Evolutionary conservation across 2,329 filamentous ascomycete species (phyloP), one percentile per base, ranked within the genome.

Genomic region (Incumbomyces delicatus): DNA sequence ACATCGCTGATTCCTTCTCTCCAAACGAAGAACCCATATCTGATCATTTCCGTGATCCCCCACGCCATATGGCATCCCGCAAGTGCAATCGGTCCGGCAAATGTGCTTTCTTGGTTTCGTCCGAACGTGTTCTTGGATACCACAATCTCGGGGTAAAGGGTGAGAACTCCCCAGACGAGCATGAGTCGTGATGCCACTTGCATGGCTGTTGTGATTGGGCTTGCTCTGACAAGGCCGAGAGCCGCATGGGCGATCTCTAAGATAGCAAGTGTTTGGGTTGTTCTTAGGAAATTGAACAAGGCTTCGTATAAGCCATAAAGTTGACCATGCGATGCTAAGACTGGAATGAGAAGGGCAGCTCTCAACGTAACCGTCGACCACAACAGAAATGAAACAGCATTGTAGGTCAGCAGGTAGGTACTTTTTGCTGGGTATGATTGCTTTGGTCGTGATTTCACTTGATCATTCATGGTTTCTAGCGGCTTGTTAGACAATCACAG

Each of bases 21-120:
- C 58, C 88, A 74, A 31, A 85, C 84, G 63, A 96, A 96, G 74
- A 86, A 98, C 40, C 79, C 77, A 75, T 98, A 98, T 46, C 92
- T 83, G 58, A 95, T 83, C 44, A 95, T 85, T 70, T 98, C 92
- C 50, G 92, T 95, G 49, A 87, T 66, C 53, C 80, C 83, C 90
- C 92, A 96, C 29, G 92, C 89, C 47, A 83, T 60, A 49, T 96
- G 75, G 51, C 67, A 69, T 1, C 67, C 67, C n/a, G 69, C 51
- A 50, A 70, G 70, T 3, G 62, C 67, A 48, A 51, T 20, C 35
- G 52, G 50, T 37, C 51, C 50, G n/a, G 53, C 48, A 29, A 48
- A 49, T 40, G 50, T 49, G 4, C 52, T 46, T 41, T 42, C 36
- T 38, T 46, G 43, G 14, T 29, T 30, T 42, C 53, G 42, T 50